These are phyloP conservation scores for Microbotryomycetes sp. DNA, from an alignment of 1,284 basidiomycete species.

Conservation along the genomic window DNA sequence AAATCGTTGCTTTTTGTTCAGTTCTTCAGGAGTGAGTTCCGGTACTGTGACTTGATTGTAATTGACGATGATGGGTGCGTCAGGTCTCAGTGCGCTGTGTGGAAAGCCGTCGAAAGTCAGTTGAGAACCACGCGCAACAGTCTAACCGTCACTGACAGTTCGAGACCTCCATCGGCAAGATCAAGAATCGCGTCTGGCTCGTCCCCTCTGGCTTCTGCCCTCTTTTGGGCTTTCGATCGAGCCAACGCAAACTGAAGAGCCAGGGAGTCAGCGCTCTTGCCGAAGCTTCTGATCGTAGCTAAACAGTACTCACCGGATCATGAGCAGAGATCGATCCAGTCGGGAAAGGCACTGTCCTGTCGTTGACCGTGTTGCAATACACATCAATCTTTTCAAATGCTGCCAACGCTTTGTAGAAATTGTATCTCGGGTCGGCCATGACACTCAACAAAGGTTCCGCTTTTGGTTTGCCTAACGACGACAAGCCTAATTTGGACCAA, in stretches of 20 bases:
- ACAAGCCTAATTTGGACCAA: neutral
- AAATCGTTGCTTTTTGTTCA: neutral
- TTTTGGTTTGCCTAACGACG: slow-evolving; percentile 38
- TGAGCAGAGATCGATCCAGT: slow-evolving; percentile 64
- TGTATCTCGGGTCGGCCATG: slow-evolving; percentile 72
- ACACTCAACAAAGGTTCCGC: slow-evolving; percentile 68
- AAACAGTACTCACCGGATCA: slow-evolving; percentile 54
- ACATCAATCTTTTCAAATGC: slow-evolving; percentile 65
- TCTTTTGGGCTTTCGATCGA: slow-evolving; percentile 23
- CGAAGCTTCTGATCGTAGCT: no score
- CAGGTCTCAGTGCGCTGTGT: neutral
- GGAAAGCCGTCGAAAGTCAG: neutral
- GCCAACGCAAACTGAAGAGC: slow-evolving; percentile 22
- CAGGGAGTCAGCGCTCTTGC: neutral
- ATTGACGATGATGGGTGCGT: neutral
- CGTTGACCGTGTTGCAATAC: slow-evolving; percentile 65
- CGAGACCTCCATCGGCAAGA: slow-evolving; percentile 22
- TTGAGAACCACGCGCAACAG: neutral
- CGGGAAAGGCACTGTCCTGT: slow-evolving; percentile 69
- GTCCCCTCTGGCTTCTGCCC: slow-evolving; percentile 9
- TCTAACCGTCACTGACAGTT: slow-evolving; percentile 11
- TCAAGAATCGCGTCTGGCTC: slow-evolving; percentile 15
- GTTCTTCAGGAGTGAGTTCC: neutral
- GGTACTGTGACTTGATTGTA: neutral
- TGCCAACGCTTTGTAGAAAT: slow-evolving; percentile 69